Evolutionary conservation across 768 basidiomycete species (phyloP).

Genomic region (Cytidiella melzeri): DNA sequence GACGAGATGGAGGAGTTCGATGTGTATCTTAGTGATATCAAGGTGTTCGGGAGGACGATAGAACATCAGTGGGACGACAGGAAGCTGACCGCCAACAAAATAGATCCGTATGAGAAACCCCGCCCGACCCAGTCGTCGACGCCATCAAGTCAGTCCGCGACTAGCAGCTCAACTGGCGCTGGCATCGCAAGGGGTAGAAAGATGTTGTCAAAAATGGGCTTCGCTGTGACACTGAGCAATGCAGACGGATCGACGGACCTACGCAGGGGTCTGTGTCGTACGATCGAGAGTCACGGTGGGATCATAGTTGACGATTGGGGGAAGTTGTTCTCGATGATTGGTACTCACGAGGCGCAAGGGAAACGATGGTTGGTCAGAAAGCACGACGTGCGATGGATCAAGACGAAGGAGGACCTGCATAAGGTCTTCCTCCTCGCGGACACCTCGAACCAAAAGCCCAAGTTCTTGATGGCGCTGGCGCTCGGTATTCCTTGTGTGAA

Average conservation of each 20-base stretch:
- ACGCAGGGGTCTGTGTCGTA: constrained; percentile 36
- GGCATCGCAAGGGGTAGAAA: constrained; percentile 27
- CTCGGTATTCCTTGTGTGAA: constrained; percentile 81
- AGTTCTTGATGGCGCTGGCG: constrained; percentile 77
- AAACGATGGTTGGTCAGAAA: constrained; percentile 50
- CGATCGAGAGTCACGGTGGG: constrained; percentile 49
- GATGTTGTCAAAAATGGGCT: constrained; percentile 39
- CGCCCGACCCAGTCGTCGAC: constrained; percentile 36
- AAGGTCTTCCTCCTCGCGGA: constrained; percentile 66
- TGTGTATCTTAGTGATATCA: constrained; percentile 34
- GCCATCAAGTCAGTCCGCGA: constrained; percentile 41
- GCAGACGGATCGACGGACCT: constrained; percentile 29
- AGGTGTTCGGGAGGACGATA: constrained; percentile 47
- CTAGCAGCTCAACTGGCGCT: constrained; percentile 26
- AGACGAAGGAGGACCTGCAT: constrained; percentile 36
- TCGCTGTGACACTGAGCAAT: constrained; percentile 48
- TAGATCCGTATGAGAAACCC: constrained; percentile 38
- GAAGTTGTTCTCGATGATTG: constrained; percentile 49
- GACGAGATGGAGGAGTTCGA: constrained; percentile 27
- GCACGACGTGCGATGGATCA: constrained; percentile 41
- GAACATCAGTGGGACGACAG: constrained; percentile 50
- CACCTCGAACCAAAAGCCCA: constrained; percentile 62
- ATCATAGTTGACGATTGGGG: constrained; percentile 58
- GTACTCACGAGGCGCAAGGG: constrained; percentile 34
- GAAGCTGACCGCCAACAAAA: constrained; percentile 31